Evolutionary conservation across 2,329 filamentous ascomycete genomes (phyloP).

Genomic region (Leptographium flavum): DNA sequence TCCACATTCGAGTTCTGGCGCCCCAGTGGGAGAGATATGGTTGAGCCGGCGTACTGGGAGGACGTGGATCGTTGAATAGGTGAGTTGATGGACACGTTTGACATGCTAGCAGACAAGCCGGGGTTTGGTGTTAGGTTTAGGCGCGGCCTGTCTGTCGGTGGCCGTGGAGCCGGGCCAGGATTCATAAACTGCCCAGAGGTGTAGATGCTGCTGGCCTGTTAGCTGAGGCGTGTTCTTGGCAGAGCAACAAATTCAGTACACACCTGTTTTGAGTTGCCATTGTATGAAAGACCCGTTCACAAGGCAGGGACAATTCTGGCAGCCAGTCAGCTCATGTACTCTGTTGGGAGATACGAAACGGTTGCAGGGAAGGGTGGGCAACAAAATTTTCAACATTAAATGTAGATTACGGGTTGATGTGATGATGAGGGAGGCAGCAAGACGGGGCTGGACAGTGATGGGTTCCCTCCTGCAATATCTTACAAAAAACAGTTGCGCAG

Average conservation of each 20-base stretch:
- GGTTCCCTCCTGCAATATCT: background rate
- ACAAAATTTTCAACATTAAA: too few relatives aligned
- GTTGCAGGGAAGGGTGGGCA: background rate
- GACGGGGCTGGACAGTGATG: background rate
- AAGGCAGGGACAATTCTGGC: background rate
- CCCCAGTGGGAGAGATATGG: constrained; percentile 56
- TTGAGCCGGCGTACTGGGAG: constrained; percentile 51
- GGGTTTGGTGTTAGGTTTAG: constrained; percentile 66
- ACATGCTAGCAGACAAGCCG: constrained; percentile 64
- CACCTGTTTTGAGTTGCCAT: constrained; percentile 6
- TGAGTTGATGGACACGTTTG: constrained; percentile 56
- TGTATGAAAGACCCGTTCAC: background rate
- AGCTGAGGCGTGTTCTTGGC: background rate
- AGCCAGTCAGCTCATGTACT: background rate
- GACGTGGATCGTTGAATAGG: constrained; percentile 53
- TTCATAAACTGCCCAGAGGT: constrained; percentile 75
- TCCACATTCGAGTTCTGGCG: constrained; percentile 45
- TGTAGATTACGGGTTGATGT: too few relatives aligned
- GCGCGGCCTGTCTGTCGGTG: constrained; percentile 70
- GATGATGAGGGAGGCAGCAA: background rate
- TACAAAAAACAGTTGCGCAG: background rate
- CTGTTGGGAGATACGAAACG: background rate
- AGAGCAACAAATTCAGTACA: background rate
- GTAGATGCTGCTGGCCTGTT: constrained; percentile 32
- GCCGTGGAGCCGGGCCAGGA: constrained; percentile 82